Percentiles rank a stretch among this genome's conserved stretches.
Evolutionary conservation across 129 eudicot species (phyloP).

Genomic region (Ambrosia trifida): DNA sequence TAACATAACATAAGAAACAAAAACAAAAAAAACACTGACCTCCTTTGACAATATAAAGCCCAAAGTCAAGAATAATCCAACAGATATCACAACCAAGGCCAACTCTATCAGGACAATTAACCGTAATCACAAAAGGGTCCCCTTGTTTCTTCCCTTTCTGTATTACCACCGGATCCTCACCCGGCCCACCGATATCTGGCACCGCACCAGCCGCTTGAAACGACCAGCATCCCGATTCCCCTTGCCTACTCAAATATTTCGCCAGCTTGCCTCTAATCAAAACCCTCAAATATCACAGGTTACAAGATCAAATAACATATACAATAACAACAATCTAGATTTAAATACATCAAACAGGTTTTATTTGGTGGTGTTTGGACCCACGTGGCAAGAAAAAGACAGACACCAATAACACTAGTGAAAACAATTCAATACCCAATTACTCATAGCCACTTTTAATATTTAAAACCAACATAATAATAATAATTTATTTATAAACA

Average conservation of each 20-base stretch:
- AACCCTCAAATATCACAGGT: neutral
- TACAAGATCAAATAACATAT: neutral
- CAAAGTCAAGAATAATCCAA: constrained; percentile 77
- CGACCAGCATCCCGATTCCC: constrained; percentile 37
- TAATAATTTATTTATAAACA: neutral
- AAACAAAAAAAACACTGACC: constrained; percentile 32
- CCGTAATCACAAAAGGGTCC: constrained; percentile 70
- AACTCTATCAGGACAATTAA: constrained; percentile 77
- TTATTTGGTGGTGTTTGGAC: constrained; percentile 18
- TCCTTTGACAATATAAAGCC: constrained; percentile 64
- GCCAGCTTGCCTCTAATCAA: constrained; percentile 19
- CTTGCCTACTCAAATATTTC: constrained; percentile 26
- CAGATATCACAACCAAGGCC: constrained; percentile 81
- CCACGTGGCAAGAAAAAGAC: constrained; percentile 24
- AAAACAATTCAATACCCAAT: neutral
- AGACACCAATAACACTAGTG: neutral
- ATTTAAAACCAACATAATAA: neutral
- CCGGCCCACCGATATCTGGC: constrained; percentile 42
- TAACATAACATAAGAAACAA: neutral
- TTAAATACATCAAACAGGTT: neutral
- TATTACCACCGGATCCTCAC: constrained; percentile 68
- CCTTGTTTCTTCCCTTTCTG: constrained; percentile 77
- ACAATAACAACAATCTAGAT: neutral
- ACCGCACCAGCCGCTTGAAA: constrained; percentile 39
- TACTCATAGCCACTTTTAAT: constrained; percentile 1